Evolutionary conservation across 495 filamentous ascomycete genomes (phyloP), one percentile per base, ranked within the genome.

Genomic region (Hypomontagnella monticulosa): DNA sequence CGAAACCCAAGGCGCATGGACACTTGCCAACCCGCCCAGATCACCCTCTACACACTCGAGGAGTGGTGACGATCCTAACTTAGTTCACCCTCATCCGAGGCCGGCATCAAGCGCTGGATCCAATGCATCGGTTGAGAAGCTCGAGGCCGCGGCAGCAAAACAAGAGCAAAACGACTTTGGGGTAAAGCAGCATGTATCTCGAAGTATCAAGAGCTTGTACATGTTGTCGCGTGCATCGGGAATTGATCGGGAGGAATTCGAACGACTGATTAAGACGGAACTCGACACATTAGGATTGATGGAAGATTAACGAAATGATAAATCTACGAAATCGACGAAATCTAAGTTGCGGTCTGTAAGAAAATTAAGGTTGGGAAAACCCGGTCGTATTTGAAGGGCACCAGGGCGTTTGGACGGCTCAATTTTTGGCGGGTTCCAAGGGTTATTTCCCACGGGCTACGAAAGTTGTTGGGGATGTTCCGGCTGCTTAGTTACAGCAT

Each of bases 171-270:
- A 82, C 53, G 93, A 97, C 71, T 80, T 91, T 11, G 93, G 89
- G 3, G 87, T 97, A 16, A 91, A 92, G 75, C 92, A 96, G 75
- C 95, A 97, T 75, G 89, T 99, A 20, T 86, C 89, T 41, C 87
- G 91, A 5, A 93, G 88, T 71, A 87, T 99, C 61, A 93, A 96
- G 81, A 95, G 91, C 74, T 74, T 99, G 62, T 97, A 89, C 71
- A 81, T 92, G 36, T 79, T 99, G 32, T 92, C 93, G 41, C 86
- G 87, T 69, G 84, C 86, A 12, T 87, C 87, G 15, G 95, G 95
- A 2, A 93, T 99, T 62, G 88, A 91, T 46, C 81, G 91, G 47
- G 83, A 84, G 20, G 93, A 97, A 64, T 97, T 99, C 77, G 90
- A 93, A 76, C 79, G 84, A 51, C 74, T 97, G 61, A 85, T 99